Evolutionary conservation across 345 rosid species (phyloP), one percentile per base, ranked within the genome.

Genomic region (Acer negundo): DNA sequence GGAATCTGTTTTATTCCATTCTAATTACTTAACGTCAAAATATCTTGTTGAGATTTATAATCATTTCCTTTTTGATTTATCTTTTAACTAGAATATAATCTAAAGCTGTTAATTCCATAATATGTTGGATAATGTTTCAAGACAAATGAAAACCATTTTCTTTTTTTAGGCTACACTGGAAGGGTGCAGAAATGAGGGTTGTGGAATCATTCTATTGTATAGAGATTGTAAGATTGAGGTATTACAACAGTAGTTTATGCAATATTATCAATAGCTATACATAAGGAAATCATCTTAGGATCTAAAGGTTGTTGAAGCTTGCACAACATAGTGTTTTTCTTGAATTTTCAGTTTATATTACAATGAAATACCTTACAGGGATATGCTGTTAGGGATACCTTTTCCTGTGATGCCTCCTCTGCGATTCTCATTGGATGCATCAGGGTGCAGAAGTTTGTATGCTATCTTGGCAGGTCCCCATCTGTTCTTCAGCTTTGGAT

Each of bases 331-430:
- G 3, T 3, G 20, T 35, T 46, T 8, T 26, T 3, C 44, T 49
- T 76, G 40, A 23, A 26, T 47, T 4, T 24, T 42, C 31, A 47
- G 55, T n/a, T 20, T 62, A 38, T 47, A 40, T n/a, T 79, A 46
- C 47, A 59, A 40, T 53, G 24, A 67, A 13, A 47, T 59, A 17
- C 28, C 19, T 80, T 71, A 88, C 63, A 85, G 85, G 42, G 89
- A 81, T 74, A 87, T 86, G 80, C 93, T 87, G 70, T 85, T 87
- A 7, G 93, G 92, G 55, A 89, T 85, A 38, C 91, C 93, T 74
- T 61, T 84, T 42, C 87, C 87, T 3, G 81, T 83, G 44, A 84
- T 72, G 26, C 89, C 89, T 28, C 10, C 79, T 55, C 38, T 77
- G 42, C 78, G 59, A 28, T 53, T 69, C 2, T 26, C 77, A 66